These are phyloP conservation scores for Immersiporthe knoxdaviesiana DNA, from an alignment of 2,329 filamentous ascomycete species.

Conservation along the genomic window DNA sequence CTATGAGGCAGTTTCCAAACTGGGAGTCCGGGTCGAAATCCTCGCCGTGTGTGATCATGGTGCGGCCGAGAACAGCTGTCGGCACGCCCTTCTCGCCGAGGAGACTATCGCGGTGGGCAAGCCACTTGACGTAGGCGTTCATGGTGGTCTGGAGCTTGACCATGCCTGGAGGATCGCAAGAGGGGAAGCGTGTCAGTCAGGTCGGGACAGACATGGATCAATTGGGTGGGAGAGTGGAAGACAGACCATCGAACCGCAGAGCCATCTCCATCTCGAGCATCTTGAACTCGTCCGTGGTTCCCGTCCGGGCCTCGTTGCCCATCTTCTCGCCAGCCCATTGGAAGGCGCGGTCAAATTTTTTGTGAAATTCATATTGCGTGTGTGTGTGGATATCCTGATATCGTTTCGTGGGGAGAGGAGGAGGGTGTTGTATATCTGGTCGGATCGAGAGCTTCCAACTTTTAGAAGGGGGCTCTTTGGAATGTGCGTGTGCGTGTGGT, in stretches of 20 bases:
- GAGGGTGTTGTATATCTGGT: background rate
- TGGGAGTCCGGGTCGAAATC: constrained; percentile 91
- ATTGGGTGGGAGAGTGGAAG: background rate
- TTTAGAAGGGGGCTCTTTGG: background rate
- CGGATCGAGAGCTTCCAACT: background rate
- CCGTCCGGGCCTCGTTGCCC: constrained; percentile 87
- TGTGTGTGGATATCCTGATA: constrained; percentile 9
- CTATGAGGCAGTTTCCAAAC: constrained; percentile 82
- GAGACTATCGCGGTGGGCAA: constrained; percentile 80
- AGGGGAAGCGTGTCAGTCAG: constrained; percentile 25
- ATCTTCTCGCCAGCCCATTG: constrained; percentile 99
- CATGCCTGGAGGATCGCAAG: constrained; percentile 68
- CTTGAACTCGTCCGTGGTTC: constrained; percentile 88
- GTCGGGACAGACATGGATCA: background rate
- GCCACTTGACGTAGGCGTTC: constrained; percentile 83
- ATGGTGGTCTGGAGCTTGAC: constrained; percentile 87
- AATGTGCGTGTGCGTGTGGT: background rate
- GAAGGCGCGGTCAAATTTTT: constrained; percentile 96
- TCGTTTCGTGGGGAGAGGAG: background rate
- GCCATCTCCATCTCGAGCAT: constrained; percentile 87
- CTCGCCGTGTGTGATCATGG: constrained; percentile 87
- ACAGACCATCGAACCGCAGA: constrained; percentile 81
- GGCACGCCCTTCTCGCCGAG: constrained; percentile 83
- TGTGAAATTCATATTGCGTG: constrained; percentile 55
- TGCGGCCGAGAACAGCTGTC: constrained; percentile 76